Evolutionary conservation across 441 rosid genomes (phyloP), one percentile per base, ranked within the genome.

Genomic region (Syzygium syzygioides): DNA sequence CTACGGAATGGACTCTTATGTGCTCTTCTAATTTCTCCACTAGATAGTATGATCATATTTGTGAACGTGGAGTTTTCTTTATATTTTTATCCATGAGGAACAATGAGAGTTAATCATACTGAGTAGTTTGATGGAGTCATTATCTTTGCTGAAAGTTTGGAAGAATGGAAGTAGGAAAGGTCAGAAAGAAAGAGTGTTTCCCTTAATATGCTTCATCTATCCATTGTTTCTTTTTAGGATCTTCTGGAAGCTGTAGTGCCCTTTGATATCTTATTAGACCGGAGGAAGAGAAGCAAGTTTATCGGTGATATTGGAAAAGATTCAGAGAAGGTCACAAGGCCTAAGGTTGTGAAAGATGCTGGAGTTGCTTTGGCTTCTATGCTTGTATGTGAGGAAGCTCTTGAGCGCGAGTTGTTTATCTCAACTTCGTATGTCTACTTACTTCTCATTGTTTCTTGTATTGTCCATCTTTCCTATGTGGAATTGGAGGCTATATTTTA

Each of bases 221-320:
- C 68, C 55, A 5, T 48, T 83, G 55, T 85, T 48, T 88, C 14
- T 41, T 45, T 93, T 86, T 93, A 96, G 98, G 96, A 96, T 92
- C 95, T 96, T 88, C 90, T 96, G 94, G 97, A 95, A 91, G 98
- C 96, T 66, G 97, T 96, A 48, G 92, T 96, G 48, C 98, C 98
- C 87, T 96, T 94, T 90, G 98, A 95, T 87, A 89, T 96, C 89
- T 90, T 96, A 93, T 88, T 90, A 87, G 96, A 96, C 93, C 89
- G 97, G 66, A 94, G 94, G 88, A 96, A 94, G 88, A 89, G 93
- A 86, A 88, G 89, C 79, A 88, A 91, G 86, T 96, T 91, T 92
- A 93, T 95, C 86, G 89, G 90, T 86, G 91, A 92, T 91, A 91
- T 96, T 87, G 90, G 71, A 62, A 91, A 90, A 90, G 86, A 93